Evolutionary conservation across 2,329 filamentous ascomycete species (phyloP).

Genomic region (Lasiodiplodia sp.): DNA sequence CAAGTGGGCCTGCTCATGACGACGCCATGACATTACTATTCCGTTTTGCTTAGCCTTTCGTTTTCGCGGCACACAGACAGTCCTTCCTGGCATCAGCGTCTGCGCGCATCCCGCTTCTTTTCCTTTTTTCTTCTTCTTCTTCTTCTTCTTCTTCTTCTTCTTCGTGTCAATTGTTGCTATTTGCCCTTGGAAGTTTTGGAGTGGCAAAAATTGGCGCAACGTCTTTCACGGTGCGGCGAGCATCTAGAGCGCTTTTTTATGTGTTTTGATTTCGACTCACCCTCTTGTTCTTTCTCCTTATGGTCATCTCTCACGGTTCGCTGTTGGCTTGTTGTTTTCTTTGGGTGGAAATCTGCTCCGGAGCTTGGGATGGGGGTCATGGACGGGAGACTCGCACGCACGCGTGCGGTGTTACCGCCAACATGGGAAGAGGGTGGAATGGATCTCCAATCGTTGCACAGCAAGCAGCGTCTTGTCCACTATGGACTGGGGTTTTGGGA

Average conservation of each 20-base stretch:
- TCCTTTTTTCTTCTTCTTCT: constrained; percentile 3
- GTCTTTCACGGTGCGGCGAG: constrained; percentile 15
- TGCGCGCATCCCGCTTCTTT: constrained; percentile 13
- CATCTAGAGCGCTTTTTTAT: constrained; percentile 23
- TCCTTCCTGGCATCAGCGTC: constrained; percentile 21
- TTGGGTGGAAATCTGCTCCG: constrained; percentile 15
- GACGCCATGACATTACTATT: constrained; percentile 28
- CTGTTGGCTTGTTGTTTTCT: not conserved
- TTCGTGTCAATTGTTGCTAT: constrained; percentile 20
- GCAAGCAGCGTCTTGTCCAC: not conserved
- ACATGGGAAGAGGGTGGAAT: not conserved
- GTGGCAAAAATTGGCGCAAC: constrained; percentile 27
- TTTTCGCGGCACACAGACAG: constrained; percentile 14
- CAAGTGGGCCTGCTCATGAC: constrained; percentile 26
- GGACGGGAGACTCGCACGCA: not conserved
- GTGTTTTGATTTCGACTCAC: not conserved
- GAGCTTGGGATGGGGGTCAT: constrained; percentile 12
- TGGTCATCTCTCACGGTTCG: not conserved
- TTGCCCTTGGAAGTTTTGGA: constrained; percentile 17
- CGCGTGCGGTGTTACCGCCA: not conserved
- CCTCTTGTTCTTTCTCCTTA: constrained; percentile 6
- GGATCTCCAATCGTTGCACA: not conserved
- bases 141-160: constrained; percentile 6
- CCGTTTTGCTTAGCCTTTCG: not conserved
- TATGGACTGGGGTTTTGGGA: not conserved